Evolutionary conservation across 2,329 filamentous ascomycete species (phyloP).

Genomic region (Verticillium tricorpus): DNA sequence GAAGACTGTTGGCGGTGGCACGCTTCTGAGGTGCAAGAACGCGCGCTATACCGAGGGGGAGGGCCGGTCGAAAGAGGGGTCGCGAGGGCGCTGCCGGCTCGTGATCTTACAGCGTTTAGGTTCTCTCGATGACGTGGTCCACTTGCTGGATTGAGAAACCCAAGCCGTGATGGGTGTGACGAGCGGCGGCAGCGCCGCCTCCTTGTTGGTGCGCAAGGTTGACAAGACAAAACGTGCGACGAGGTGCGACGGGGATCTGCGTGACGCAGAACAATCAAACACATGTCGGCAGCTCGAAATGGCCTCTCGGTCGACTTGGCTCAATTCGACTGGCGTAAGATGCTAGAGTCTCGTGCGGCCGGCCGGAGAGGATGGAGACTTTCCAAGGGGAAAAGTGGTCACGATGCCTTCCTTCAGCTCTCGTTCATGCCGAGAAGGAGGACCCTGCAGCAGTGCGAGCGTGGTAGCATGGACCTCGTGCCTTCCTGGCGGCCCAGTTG

Average conservation of each 20-base stretch:
- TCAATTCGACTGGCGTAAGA: not conserved
- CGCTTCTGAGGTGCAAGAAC: not conserved
- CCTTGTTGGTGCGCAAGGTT: not conserved
- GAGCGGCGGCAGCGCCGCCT: not conserved
- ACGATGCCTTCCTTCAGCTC: not conserved
- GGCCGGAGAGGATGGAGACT: not conserved
- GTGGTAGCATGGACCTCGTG: not conserved
- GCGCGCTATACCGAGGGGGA: not conserved
- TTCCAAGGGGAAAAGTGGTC: not conserved
- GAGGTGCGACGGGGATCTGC: not conserved
- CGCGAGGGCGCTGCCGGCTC: not conserved
- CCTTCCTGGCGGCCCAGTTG: not conserved
- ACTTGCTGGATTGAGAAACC: not conserved
- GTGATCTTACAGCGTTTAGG: not conserved
- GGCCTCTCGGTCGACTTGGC: not conserved
- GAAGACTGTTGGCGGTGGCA: not conserved
- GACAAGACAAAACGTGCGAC: not conserved
- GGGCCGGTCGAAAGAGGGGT: not conserved
- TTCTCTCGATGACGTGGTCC: not conserved
- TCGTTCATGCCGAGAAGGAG: not conserved
- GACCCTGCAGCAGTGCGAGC: not conserved
- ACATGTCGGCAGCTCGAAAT: not conserved
- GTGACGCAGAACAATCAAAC: not conserved
- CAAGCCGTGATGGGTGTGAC: not conserved
- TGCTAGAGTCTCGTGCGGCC: not conserved